Percentiles rank a stretch among this genome's conserved stretches.
Conservation (phyloP, 257 asterid genomes). For the Dorcoceras hygrometricum region DNA sequence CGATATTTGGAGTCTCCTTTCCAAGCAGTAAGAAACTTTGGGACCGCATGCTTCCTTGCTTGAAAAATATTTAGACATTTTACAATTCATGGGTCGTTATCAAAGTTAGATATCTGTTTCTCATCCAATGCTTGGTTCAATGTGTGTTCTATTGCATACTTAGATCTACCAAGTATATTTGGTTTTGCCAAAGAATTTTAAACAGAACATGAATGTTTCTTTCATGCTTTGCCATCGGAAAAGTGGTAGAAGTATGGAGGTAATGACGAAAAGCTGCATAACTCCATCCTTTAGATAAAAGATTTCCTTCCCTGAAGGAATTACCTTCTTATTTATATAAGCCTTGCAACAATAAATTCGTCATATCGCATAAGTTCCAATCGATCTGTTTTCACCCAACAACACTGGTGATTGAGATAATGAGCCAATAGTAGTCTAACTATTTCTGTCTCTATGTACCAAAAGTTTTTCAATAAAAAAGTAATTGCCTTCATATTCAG, state of each 20-base stretch:
- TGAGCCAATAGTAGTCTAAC: neutral
- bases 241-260: neutral
- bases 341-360: neutral
- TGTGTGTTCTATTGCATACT: neutral
- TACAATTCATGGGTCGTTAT: neutral
- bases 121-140: neutral
- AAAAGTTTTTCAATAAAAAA: too few species aligned
- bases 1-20: conserved; percentile 51
- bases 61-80: neutral
- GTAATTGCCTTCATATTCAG: too few species aligned
- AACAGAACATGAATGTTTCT: neutral
- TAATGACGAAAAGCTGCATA: neutral
- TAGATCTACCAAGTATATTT: neutral
- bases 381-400: too few species aligned
- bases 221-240: neutral
- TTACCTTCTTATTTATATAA: neutral
- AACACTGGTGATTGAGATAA: neutral
- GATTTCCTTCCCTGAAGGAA: neutral
- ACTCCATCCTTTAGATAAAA: neutral
- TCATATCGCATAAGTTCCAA: too few species aligned
- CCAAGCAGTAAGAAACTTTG: conserved; percentile 50
- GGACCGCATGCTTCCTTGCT: conserved; percentile 11
- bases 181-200: neutral
- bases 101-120: neutral
- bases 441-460: neutral